Conservation (phyloP, 768 basidiomycete genomes). For the Auricularia sp. region DNA sequence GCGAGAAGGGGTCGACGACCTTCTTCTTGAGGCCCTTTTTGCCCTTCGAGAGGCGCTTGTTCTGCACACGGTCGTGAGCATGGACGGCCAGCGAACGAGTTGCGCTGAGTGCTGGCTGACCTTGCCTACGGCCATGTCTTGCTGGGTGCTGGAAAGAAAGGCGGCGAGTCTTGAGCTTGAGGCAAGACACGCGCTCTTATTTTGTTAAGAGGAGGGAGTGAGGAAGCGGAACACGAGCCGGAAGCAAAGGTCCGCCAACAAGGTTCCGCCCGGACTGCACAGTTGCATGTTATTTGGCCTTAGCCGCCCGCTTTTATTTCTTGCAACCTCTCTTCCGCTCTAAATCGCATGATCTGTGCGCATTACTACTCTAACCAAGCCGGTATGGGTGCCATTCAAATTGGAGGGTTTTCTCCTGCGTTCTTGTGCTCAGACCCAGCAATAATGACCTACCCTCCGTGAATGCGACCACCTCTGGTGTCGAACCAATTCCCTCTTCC, state of each 20-base stretch:
- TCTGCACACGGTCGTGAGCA: constrained; percentile 36
- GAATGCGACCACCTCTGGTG: background rate
- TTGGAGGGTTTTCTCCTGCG: background rate
- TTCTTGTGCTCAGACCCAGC: background rate
- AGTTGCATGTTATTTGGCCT: background rate
- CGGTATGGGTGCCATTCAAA: background rate
- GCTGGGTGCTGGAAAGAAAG: constrained; percentile 27
- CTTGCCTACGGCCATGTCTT: constrained; percentile 83
- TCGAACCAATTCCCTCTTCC: background rate
- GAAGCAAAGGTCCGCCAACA: background rate
- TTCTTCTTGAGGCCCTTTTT: constrained; percentile 99
- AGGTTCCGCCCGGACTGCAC: background rate
- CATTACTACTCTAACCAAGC: background rate
- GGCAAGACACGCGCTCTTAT: background rate
- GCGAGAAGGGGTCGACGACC: constrained; percentile 98
- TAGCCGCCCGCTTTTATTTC: no score
- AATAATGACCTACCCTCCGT: background rate
- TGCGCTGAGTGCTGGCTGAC: constrained; percentile 29
- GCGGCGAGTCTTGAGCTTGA: constrained; percentile 14
- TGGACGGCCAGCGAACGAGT: background rate
- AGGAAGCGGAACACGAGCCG: background rate
- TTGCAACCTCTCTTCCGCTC: no score
- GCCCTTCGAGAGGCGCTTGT: constrained; percentile 96
- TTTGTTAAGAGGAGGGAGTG: background rate
- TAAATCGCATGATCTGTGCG: background rate